These are phyloP conservation scores for Nissolia schottii DNA, from an alignment of 306 rosid genomes.

Conservation along the genomic window DNA sequence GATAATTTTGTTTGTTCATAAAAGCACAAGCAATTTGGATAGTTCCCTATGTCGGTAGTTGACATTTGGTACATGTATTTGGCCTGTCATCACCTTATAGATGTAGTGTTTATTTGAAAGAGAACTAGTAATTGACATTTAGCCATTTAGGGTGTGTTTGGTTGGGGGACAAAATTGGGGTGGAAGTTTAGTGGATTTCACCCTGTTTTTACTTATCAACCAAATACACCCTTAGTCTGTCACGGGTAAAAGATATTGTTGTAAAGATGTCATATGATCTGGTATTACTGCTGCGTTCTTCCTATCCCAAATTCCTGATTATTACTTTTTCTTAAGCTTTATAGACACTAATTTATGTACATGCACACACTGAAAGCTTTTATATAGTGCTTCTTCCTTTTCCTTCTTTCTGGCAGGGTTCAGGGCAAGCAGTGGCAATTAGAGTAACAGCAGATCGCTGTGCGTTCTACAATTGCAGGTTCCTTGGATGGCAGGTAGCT, in stretches of 20 bases:
- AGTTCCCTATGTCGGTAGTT: neutral
- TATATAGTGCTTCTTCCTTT: neutral
- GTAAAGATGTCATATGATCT: neutral
- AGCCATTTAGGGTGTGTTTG: too few species aligned
- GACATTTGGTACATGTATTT: neutral
- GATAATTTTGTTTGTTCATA: neutral
- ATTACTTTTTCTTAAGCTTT: neutral
- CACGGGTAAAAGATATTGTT: neutral
- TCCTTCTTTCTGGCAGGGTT: conserved; percentile 58
- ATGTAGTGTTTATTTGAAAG: neutral
- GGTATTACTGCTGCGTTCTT: neutral
- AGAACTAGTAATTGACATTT: neutral
- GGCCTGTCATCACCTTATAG: neutral
- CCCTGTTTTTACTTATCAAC: too few species aligned
- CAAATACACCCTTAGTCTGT: too few species aligned
- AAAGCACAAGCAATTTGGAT: neutral
- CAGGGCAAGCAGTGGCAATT: conserved; percentile 96
- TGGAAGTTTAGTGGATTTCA: too few species aligned
- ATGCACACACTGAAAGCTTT: neutral
- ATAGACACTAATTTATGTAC: conserved; percentile 1
- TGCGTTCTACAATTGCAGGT: conserved; percentile 95
- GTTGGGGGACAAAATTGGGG: too few species aligned
- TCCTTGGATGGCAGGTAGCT: conserved; percentile 98
- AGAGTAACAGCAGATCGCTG: conserved; percentile 98
- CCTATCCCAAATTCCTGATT: neutral